A percentile compares a stretch with the other conserved stretches of the same genome.
These are phyloP conservation scores for Claviceps sp. DNA, from an alignment of 2,329 filamentous ascomycete genomes.

Conservation along the genomic window DNA sequence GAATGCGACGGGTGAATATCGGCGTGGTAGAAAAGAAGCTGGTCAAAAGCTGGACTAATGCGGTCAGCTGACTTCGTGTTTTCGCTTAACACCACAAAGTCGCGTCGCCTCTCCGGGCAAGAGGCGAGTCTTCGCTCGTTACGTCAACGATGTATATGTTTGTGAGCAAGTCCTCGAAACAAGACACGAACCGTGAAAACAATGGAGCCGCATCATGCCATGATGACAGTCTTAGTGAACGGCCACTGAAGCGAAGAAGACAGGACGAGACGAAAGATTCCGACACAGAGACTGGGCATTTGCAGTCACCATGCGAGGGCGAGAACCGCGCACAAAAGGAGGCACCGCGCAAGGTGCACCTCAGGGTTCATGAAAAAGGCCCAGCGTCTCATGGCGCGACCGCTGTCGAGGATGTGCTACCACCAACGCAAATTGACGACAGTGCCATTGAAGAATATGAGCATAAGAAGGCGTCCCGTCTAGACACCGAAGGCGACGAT, in stretches of 20 bases:
- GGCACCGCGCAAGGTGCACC: not conserved
- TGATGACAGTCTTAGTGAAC: constrained; percentile 7
- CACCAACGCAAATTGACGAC: constrained; percentile 50
- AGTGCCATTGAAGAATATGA: constrained; percentile 74
- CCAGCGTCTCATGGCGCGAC: constrained; percentile 12
- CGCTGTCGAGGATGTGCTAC: constrained; percentile 43
- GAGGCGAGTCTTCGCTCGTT: constrained; percentile 4
- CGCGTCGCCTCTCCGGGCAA: constrained; percentile 2
- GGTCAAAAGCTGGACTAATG: not conserved
- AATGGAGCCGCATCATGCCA: not conserved
- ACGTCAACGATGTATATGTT: constrained; percentile 24
- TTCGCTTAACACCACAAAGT: not conserved
- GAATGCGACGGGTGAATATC: constrained; percentile 4
- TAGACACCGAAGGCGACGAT: constrained; percentile 20
- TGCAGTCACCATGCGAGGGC: constrained; percentile 7
- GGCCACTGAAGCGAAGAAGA: constrained; percentile 20
- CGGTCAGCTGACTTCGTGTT: constrained; percentile 28
- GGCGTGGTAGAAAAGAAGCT: not conserved
- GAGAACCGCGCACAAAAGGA: constrained; percentile 3
- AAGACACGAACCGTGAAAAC: constrained; percentile 6
- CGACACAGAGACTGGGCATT: constrained; percentile 13
- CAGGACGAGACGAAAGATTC: constrained; percentile 12
- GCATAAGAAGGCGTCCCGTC: constrained; percentile 43
- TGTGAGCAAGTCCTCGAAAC: constrained; percentile 17
- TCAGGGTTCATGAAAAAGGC: constrained; percentile 6